Conservation (phyloP, 2,329 filamentous ascomycete species). For the Penicillium sp. region DNA sequence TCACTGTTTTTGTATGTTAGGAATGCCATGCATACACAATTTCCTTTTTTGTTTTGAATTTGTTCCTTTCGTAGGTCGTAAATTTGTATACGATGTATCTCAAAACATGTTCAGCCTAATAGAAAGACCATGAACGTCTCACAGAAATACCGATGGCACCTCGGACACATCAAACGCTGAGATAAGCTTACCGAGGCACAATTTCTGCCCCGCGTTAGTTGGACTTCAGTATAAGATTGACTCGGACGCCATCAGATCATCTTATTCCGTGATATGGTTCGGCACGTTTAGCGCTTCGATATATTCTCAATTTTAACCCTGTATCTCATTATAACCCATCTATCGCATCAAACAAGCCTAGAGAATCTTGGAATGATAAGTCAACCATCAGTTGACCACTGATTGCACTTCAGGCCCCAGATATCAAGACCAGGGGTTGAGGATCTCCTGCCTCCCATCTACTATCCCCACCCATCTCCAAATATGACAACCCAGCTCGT, state of each 20-base stretch:
- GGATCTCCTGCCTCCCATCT: neutral
- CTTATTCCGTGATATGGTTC: neutral
- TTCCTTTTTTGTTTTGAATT: slow-evolving; percentile 26
- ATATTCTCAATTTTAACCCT: neutral
- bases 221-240: neutral
- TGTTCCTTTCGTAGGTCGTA: neutral
- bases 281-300: neutral
- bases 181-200: slow-evolving; percentile 24
- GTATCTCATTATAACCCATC: neutral
- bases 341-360: neutral
- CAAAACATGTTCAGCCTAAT: neutral
- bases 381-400: neutral
- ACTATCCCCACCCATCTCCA: neutral
- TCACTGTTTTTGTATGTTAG: slow-evolving; percentile 35
- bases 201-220: slow-evolving; percentile 11
- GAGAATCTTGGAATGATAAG: slow-evolving; percentile 6
- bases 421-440: neutral
- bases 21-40: slow-evolving; percentile 39
- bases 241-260: neutral
- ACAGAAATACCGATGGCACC: neutral
- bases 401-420: neutral
- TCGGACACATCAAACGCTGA: slow-evolving; percentile 11
- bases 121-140: too few relatives aligned
- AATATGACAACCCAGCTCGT: slow-evolving; percentile 62
- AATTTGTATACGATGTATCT: neutral